Evolutionary conservation across 192 early-diverging fungal genomes (phyloP).

Genomic region (Gryganskiella cystojenkinii): DNA sequence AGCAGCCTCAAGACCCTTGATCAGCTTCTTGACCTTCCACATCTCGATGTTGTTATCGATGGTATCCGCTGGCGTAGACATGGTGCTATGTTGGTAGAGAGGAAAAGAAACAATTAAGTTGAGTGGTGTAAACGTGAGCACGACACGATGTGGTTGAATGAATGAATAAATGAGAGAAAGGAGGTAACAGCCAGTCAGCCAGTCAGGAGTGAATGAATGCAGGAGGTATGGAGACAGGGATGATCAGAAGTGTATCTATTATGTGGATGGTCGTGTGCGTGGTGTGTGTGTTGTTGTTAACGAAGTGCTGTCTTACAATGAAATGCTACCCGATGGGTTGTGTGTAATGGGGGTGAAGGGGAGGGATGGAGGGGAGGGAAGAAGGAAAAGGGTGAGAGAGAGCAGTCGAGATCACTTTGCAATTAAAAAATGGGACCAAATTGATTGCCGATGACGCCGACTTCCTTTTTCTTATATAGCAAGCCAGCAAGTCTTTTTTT

Average conservation of each 20-base stretch:
- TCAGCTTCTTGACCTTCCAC: conserved; percentile 99
- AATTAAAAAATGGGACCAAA: not conserved
- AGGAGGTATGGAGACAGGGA: too few species aligned
- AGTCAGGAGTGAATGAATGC: not conserved
- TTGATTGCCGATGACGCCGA: too few species aligned
- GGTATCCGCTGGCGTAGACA: conserved; percentile 55
- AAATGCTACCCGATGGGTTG: conserved; percentile 26
- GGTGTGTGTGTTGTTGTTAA: too few species aligned
- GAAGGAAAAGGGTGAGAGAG: conserved; percentile 1
- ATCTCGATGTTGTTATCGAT: conserved; percentile 93
- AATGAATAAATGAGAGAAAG: conserved; percentile 3
- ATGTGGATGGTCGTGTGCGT: too few species aligned
- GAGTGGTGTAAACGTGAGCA: too few species aligned
- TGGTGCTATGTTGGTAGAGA: conserved; percentile 15
- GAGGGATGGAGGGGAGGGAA: conserved; percentile 5
- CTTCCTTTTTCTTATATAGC: not conserved
- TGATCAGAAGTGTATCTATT: too few species aligned
- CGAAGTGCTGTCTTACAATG: conserved; percentile 13
- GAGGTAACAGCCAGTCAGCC: conserved; percentile 2
- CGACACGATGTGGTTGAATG: too few species aligned
- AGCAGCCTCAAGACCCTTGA: conserved; percentile 94
- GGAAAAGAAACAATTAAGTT: not conserved
- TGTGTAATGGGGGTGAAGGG: not conserved
- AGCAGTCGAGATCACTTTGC: not conserved
- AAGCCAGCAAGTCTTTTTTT: not conserved